Conservation (phyloP, 2,329 filamentous ascomycete species). For the Ophiostoma sp. region DNA sequence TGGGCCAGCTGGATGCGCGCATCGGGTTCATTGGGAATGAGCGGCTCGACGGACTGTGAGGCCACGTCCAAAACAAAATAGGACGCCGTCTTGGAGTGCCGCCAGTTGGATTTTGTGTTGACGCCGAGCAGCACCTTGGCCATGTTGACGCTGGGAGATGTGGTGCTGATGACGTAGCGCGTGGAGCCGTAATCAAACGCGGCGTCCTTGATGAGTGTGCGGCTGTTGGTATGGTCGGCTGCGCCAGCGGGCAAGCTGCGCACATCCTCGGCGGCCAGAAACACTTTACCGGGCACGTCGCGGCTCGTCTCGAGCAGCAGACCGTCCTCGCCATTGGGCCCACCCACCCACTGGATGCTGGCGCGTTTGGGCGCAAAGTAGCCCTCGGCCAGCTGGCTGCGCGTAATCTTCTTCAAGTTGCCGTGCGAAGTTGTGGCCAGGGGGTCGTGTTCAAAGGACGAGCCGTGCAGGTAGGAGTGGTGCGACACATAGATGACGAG, state of each 20-base stretch:
- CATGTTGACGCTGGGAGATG: slow-evolving; percentile 78
- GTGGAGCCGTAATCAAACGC: slow-evolving; percentile 61
- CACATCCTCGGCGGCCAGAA: slow-evolving; percentile 84
- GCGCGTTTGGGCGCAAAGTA: slow-evolving; percentile 65
- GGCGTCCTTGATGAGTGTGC: slow-evolving; percentile 71
- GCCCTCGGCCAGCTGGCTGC: slow-evolving; percentile 68
- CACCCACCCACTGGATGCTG: slow-evolving; percentile 74
- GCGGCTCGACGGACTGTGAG: slow-evolving; percentile 71
- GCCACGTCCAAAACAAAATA: slow-evolving; percentile 95
- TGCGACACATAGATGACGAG: slow-evolving; percentile 65
- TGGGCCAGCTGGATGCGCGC: slow-evolving; percentile 77
- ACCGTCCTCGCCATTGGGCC: slow-evolving; percentile 76
- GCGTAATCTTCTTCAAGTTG: slow-evolving; percentile 69
- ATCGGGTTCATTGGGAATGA: slow-evolving; percentile 68
- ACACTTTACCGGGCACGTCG: slow-evolving; percentile 61
- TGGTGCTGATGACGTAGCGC: slow-evolving; percentile 57
- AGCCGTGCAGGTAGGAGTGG: slow-evolving; percentile 66
- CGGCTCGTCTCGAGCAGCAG: slow-evolving; percentile 71
- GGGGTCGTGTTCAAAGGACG: slow-evolving; percentile 65
- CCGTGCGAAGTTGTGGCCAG: slow-evolving; percentile 61
- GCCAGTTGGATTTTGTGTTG: slow-evolving; percentile 73
- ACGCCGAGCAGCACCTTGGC: slow-evolving; percentile 84
- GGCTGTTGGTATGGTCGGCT: slow-evolving; percentile 47
- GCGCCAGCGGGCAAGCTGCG: slow-evolving; percentile 49
- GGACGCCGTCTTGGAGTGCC: slow-evolving; percentile 79